A percentile compares a stretch with the other conserved stretches of the same genome.
phyloP scores from a whole-genome alignment of 805 yeast species.

The Saturnispora dispora region DNA sequence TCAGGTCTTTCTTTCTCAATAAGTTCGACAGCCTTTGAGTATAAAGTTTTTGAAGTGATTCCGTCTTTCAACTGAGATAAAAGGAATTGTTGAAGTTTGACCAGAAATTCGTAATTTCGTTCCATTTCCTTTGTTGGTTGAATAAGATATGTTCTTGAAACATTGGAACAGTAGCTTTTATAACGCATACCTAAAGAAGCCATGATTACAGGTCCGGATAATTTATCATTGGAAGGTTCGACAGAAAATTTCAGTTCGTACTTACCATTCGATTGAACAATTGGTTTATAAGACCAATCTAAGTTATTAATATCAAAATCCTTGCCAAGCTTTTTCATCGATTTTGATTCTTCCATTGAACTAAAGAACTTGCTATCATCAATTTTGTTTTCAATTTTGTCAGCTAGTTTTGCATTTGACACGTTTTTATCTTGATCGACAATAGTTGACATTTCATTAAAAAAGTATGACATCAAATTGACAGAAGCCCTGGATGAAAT shows the following conservation, averaged over 20 bases:
- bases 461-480: constrained; percentile 70
- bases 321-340: constrained; percentile 45
- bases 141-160: constrained; percentile 81
- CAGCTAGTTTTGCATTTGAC: constrained; percentile 63
- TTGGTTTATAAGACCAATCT: constrained; percentile 93
- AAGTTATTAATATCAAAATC: constrained; percentile 69
- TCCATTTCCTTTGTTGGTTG: constrained; percentile 81
- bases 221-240: constrained; percentile 53
- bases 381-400: constrained; percentile 69
- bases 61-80: constrained; percentile 58
- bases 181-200: constrained; percentile 82
- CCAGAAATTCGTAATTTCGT: constrained; percentile 65
- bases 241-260: constrained; percentile 83
- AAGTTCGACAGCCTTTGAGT: constrained; percentile 50
- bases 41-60: constrained; percentile 54
- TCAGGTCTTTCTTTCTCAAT: constrained; percentile 58
- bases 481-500: constrained; percentile 71
- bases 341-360: constrained; percentile 35
- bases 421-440: constrained; percentile 81
- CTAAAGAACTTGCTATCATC: constrained; percentile 68
- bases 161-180: constrained; percentile 78
- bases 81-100: constrained; percentile 62
- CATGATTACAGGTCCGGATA: constrained; percentile 71
- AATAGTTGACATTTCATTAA: constrained; percentile 78
- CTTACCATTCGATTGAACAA: constrained; percentile 78